These are phyloP conservation scores for Aspergillus egyptiacus DNA, from an alignment of 495 filamentous ascomycete genomes.

Conservation along the genomic window DNA sequence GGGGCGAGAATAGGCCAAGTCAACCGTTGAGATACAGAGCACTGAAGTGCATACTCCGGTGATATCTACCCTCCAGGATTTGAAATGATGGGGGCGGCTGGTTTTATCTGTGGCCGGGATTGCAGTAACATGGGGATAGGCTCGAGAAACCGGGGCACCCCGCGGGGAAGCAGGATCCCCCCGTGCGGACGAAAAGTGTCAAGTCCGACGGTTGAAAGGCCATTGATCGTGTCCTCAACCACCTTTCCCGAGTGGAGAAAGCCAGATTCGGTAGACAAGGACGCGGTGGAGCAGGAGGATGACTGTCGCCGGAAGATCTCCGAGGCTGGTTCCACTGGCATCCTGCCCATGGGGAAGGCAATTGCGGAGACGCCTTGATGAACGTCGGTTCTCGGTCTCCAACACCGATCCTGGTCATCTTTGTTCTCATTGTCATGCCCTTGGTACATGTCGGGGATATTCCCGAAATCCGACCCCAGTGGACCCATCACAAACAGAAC, in stretches of 20 bases:
- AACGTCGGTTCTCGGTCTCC: conserved; percentile 25
- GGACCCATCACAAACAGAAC: neutral
- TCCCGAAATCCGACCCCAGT: conserved; percentile 28
- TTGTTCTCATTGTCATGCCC: neutral
- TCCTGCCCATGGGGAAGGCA: neutral
- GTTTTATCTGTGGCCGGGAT: neutral
- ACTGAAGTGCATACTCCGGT: neutral
- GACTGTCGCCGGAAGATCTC: conserved; percentile 17
- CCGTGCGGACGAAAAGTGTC: conserved; percentile 15
- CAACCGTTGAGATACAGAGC: conserved; percentile 1
- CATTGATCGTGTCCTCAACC: conserved; percentile 3
- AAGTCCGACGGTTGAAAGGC: conserved; percentile 15
- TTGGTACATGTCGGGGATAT: conserved; percentile 23
- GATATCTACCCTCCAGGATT: neutral
- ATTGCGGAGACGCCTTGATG: too few relatives aligned
- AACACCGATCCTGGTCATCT: conserved; percentile 6
- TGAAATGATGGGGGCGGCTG: neutral
- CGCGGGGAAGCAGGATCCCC: conserved; percentile 27
- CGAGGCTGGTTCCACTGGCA: conserved; percentile 12
- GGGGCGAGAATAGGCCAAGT: neutral
- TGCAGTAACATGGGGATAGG: neutral
- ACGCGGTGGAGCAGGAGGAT: neutral
- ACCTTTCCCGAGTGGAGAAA: too few relatives aligned
- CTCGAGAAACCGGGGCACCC: conserved; percentile 19
- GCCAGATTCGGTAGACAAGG: too few relatives aligned